These are phyloP conservation scores for Triticum urartu DNA, from an alignment of 176 grass and related monocot genomes.

Conservation along the genomic window DNA sequence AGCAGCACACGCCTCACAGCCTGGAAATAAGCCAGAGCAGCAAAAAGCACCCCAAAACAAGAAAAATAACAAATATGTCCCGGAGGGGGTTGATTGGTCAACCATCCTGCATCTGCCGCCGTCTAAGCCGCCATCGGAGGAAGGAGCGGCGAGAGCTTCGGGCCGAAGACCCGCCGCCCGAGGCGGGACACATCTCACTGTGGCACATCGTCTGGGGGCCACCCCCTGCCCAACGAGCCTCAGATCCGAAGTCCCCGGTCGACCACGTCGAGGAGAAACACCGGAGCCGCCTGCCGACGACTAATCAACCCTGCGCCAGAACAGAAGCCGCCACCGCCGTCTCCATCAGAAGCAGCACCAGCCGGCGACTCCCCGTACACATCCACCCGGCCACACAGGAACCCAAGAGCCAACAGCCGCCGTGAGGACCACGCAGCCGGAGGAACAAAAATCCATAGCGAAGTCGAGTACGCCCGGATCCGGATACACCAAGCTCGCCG, in stretches of 20 bases:
- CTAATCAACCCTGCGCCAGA: neutral
- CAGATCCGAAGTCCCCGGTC: neutral
- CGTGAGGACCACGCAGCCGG: neutral
- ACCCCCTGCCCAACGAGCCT: neutral
- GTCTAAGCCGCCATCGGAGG: no score
- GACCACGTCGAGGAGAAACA: neutral
- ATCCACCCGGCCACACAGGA: neutral
- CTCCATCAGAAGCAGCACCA: neutral
- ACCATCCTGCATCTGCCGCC: no score
- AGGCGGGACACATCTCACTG: no score
- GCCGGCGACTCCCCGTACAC: neutral
- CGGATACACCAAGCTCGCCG: no score
- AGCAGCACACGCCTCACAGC: no score
- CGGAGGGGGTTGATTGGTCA: no score
- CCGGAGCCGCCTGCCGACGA: neutral
- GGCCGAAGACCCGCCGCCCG: no score
- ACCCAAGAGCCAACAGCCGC: neutral
- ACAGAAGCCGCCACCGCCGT: neutral
- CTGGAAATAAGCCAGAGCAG: no score
- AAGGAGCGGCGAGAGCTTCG: no score
- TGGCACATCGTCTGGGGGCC: no score
- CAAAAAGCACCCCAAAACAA: no score
- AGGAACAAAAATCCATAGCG: neutral
- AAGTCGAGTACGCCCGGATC: neutral
- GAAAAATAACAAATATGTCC: neutral